Evolutionary conservation across 192 early-diverging fungal species (phyloP).

Genomic region (Phlyctochytrium arcticum): DNA sequence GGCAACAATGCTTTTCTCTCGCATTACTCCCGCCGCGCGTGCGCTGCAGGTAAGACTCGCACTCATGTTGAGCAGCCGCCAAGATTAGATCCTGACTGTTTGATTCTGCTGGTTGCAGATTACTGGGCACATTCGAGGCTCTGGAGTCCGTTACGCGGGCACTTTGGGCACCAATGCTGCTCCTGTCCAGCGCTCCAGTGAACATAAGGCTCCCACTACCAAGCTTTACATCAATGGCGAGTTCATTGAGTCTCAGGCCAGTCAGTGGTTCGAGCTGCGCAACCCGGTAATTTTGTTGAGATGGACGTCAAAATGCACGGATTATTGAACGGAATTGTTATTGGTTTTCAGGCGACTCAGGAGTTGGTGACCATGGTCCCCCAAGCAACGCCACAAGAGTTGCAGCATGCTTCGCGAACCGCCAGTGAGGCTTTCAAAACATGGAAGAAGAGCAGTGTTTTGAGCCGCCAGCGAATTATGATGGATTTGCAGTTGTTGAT

Average conservation of each 20-base stretch:
- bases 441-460: slow-evolving; percentile 79
- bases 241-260: slow-evolving; percentile 80
- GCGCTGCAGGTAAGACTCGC: too few relatives aligned
- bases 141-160: too few relatives aligned
- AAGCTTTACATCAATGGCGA: slow-evolving; percentile 86
- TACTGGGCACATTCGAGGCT: too few relatives aligned
- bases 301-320: not conserved
- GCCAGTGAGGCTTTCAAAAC: slow-evolving; percentile 77
- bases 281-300: slow-evolving; percentile 69
- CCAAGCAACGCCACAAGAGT: slow-evolving; percentile 79
- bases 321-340: not conserved
- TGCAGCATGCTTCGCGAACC: slow-evolving; percentile 66
- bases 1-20: too few relatives aligned
- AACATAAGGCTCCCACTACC: slow-evolving; percentile 2
- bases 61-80: too few relatives aligned
- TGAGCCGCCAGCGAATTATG: slow-evolving; percentile 87
- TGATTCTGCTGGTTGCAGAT: too few relatives aligned
- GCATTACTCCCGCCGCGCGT: too few relatives aligned
- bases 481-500: slow-evolving; percentile 85
- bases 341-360: slow-evolving; percentile 71
- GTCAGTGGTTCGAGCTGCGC: slow-evolving; percentile 82
- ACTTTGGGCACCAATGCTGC: too few relatives aligned
- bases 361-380: slow-evolving; percentile 85
- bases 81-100: too few relatives aligned
- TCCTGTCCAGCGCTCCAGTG: not conserved